Percentiles rank a stretch among this genome's conserved stretches.
phyloP scores from a whole-genome alignment of 1,139 yeast species.

The Pichia sp. region DNA sequence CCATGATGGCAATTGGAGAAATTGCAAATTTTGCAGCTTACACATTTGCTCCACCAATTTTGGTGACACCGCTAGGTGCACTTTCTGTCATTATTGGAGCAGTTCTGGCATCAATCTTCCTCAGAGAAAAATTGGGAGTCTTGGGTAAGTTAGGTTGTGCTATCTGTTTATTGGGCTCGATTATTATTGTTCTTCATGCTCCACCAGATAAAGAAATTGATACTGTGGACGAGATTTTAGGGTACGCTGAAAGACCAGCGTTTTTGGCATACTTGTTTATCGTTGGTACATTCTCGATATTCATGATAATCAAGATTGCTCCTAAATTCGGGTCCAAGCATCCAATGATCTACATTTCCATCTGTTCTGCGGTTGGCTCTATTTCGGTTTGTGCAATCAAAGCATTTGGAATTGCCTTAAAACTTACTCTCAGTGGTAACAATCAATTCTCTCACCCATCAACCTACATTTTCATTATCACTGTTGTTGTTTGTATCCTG shows the following conservation, averaged over 20 bases:
- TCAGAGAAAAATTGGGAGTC: slow-evolving; percentile 82
- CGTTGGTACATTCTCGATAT: slow-evolving; percentile 63
- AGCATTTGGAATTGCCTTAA: slow-evolving; percentile 90
- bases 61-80: slow-evolving; percentile 92
- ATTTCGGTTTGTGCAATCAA: slow-evolving; percentile 89
- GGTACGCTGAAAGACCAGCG: slow-evolving; percentile 77
- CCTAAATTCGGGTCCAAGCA: slow-evolving; percentile 77
- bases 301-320: slow-evolving; percentile 80
- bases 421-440: slow-evolving; percentile 80
- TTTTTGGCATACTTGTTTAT: slow-evolving; percentile 63
- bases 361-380: slow-evolving; percentile 88
- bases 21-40: slow-evolving; percentile 92
- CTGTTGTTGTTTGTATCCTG: slow-evolving; percentile 76
- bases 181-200: slow-evolving; percentile 87
- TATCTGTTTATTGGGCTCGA: slow-evolving; percentile 81
- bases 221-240: slow-evolving; percentile 83
- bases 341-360: slow-evolving; percentile 87
- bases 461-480: slow-evolving; percentile 74
- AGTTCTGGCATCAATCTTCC: slow-evolving; percentile 76
- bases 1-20: slow-evolving; percentile 89
- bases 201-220: slow-evolving; percentile 88
- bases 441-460: slow-evolving; percentile 84
- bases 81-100: slow-evolving; percentile 88
- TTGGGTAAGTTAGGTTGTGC: slow-evolving; percentile 96
- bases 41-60: slow-evolving; percentile 90